Evolutionary conservation across 75 land plant genomes (phyloP), one percentile per base, ranked within the genome.

Genomic region (Chamaecyparis obtusa): DNA sequence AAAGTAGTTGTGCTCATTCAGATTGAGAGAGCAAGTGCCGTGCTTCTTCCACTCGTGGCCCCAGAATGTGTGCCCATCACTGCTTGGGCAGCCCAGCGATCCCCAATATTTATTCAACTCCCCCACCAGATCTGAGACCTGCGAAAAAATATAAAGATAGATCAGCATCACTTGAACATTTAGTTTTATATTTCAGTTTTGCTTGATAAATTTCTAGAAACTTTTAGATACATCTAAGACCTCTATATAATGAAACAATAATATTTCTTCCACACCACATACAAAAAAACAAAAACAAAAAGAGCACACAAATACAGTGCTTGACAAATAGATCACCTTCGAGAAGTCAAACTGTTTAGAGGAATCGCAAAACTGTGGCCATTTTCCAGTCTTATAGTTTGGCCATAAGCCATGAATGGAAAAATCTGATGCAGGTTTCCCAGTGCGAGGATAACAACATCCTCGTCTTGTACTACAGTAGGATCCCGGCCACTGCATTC

Each of bases 401-500:
- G 93, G 93, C 93, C 92, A 91, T 2, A 92, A 81, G n/a, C 93
- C 92, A 79, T 92, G 93, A 48, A 94, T 91, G 71, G 90, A 82
- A 91, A 94, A 94, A 19, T 87, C 87, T 19, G 91, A 87, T 21
- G 91, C 91, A 13, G 95, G 95, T 83, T 88, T 89, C 35, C 95
- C 95, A 14, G 90, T 87, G 15, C 60, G 84, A 4, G 95, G 94
- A 78, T 89, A 93, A 87, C 95, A 94, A 71, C 95, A 94, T 15
- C 86, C 76, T 86, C 54, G 55, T 9, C 36, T 60, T 16, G 89
- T 85, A 87, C 92, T 93, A 86, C 98, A 95, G 85, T 92, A 96
- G 1, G 98, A 94, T 48, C 97, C 98, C 2, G 98, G 98, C 98
- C 98, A 96, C 98, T 96, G 88, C 76, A 83, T 13, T 21, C 41